phyloP scores from a whole-genome alignment of 768 basidiomycete genomes.

The Tricholoma sp. region DNA sequence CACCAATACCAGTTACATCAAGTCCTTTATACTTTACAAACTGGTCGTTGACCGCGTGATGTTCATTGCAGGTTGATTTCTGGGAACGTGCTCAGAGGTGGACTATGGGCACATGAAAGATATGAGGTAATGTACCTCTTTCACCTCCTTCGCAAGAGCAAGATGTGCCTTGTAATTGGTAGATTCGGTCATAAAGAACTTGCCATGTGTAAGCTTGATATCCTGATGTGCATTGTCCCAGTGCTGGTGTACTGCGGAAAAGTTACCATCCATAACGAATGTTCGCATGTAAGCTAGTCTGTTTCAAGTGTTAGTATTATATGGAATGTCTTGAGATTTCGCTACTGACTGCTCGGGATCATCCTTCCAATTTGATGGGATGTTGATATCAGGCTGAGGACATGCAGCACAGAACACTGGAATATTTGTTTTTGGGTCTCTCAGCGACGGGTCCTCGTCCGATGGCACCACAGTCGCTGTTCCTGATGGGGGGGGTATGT shows the following conservation, averaged over 20 bases:
- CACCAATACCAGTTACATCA: too few relatives aligned
- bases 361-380: conserved; percentile 17
- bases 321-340: not conserved
- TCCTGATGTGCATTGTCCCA: not conserved
- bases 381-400: conserved; percentile 21
- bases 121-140: too few relatives aligned
- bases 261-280: conserved; percentile 14
- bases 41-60: too few relatives aligned
- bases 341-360: not conserved
- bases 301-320: not conserved
- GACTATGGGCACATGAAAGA: too few relatives aligned
- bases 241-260: conserved; percentile 13
- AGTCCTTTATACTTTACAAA: too few relatives aligned
- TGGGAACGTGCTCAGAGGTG: too few relatives aligned
- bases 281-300: not conserved
- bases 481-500: too few relatives aligned
- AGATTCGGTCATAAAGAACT: not conserved
- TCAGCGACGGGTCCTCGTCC: too few relatives aligned
- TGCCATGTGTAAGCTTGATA: not conserved
- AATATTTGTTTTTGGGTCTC: not conserved
- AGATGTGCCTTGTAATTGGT: too few relatives aligned
- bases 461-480: conserved; percentile 1
- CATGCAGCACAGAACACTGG: conserved; percentile 20
- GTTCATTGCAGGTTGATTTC: too few relatives aligned
- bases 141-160: too few relatives aligned